phyloP scores from a whole-genome alignment of 164 flowering plant genomes.

The Santalum album region DNA sequence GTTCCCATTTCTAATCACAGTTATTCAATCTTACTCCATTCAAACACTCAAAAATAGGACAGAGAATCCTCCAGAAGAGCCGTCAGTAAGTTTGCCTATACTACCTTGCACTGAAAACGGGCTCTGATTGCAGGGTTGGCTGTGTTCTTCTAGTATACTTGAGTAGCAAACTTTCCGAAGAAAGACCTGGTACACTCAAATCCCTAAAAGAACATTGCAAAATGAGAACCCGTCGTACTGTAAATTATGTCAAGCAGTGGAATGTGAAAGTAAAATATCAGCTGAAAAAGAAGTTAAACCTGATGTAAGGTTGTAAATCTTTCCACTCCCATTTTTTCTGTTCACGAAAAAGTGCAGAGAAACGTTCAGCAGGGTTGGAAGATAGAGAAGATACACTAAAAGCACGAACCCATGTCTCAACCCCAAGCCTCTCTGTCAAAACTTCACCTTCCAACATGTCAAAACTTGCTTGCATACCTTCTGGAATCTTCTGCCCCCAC shows the following conservation, averaged over 20 bases:
- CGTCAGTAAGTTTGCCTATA: background rate
- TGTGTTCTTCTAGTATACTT: constrained; percentile 90
- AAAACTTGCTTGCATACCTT: constrained; percentile 52
- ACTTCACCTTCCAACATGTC: constrained; percentile 93
- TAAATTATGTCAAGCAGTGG: background rate
- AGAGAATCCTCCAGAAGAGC: background rate
- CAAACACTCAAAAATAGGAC: background rate
- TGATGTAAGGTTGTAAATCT: constrained; percentile 78
- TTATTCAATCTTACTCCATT: too few relatives aligned
- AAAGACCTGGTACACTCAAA: constrained; percentile 75
- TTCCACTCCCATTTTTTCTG: constrained; percentile 83
- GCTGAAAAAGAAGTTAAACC: constrained; percentile 25
- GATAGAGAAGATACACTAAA: constrained; percentile 75
- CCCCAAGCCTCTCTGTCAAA: constrained; percentile 65
- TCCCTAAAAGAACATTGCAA: constrained; percentile 42
- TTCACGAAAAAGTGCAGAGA: constrained; percentile 56
- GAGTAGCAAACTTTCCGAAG: constrained; percentile 81
- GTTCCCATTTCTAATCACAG: too few relatives aligned
- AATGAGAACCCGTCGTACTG: background rate
- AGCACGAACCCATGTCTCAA: constrained; percentile 57
- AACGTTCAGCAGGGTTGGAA: constrained; percentile 65
- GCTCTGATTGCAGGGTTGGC: constrained; percentile 59
- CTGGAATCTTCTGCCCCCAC: constrained; percentile 58
- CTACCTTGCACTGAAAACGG: constrained; percentile 75
- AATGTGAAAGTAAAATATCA: background rate